Base-by-base conservation (phyloP, 208 protist species). In the Trypanosoma avium region DNA sequence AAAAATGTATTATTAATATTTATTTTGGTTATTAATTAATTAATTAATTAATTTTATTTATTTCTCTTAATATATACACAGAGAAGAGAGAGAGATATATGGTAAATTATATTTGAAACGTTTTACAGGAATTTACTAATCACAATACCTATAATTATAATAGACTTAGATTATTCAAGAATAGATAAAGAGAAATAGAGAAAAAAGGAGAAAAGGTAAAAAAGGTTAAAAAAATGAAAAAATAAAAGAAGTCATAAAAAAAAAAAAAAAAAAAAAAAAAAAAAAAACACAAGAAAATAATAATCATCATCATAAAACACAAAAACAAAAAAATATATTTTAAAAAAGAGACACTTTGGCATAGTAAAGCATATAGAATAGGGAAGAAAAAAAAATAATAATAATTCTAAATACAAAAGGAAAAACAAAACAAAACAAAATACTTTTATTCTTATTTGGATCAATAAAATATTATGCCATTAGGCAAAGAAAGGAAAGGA, bases 311-410 rank as follows among this genome's bases (percentile, higher is more conserved):
- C 45, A 69, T 3, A 10, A 43, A 47, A 24, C 30, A 17, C 13
- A 69, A 59, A 1, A 69, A 61, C 21, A 69, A 61, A 69, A 3
- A 35, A 53, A 21, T 5, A 53, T 5, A 52, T 22, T 33, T 50
- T 4, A 35, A 9, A 6, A 40, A 60, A 45, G 5, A 12, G 26
- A 9, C n/a, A 8, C 30, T 8, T 29, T 43, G 46, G 57, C 21
- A 15, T n/a, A n/a, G n/a, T n/a, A n/a, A n/a, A n/a, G n/a, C n/a
- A n/a, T n/a, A n/a, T n/a, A n/a, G n/a, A n/a, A n/a, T n/a, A n/a
- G n/a, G n/a, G n/a, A n/a, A n/a, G n/a, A n/a, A n/a, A n/a, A n/a
- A n/a, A n/a, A n/a, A n/a, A n/a, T n/a, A n/a, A n/a, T n/a, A n/a
- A n/a, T n/a, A n/a, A n/a, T n/a, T n/a, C n/a, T n/a, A n/a, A n/a